A percentile compares a stretch with the other conserved stretches of the same genome.
Conservation (phyloP, 2,329 filamentous ascomycete genomes). For the Magnaporthales sp. region DNA sequence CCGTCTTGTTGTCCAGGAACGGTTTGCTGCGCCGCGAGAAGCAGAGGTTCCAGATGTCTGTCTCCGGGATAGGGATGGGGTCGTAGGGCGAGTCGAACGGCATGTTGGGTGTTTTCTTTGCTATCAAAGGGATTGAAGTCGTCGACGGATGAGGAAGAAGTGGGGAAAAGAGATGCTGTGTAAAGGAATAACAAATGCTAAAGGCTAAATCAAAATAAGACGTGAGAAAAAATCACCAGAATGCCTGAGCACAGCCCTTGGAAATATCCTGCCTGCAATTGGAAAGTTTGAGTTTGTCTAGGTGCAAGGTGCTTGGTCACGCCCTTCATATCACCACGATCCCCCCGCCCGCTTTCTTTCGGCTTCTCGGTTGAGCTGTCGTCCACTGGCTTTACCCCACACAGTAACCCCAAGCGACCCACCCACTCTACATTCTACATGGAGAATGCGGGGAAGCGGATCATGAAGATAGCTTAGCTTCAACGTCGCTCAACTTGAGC, state of each 20-base stretch:
- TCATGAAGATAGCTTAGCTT: background rate
- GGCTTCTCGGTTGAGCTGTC: background rate
- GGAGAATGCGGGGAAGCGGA: background rate
- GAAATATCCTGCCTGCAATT: background rate
- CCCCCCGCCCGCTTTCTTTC: background rate
- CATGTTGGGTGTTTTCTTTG: constrained; percentile 40
- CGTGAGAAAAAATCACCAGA: background rate
- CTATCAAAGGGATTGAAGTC: background rate
- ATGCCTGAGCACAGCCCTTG: too few species aligned
- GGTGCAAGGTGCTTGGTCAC: background rate
- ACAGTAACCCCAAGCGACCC: background rate
- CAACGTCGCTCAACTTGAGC: background rate
- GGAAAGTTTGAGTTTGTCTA: background rate
- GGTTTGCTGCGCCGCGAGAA: constrained; percentile 59
- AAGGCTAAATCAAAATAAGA: background rate
- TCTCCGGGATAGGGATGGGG: constrained; percentile 58
- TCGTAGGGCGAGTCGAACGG: constrained; percentile 60
- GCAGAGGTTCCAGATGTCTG: constrained; percentile 71
- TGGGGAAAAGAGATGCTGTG: too few species aligned
- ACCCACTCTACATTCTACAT: background rate
- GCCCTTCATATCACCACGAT: background rate
- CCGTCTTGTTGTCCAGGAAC: constrained; percentile 66
- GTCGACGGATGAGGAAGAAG: too few species aligned
- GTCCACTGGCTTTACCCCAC: background rate
- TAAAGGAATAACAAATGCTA: background rate